These are phyloP conservation scores for Penicillium robsamsonii DNA, from an alignment of 495 filamentous ascomycete species.

Conservation along the genomic window DNA sequence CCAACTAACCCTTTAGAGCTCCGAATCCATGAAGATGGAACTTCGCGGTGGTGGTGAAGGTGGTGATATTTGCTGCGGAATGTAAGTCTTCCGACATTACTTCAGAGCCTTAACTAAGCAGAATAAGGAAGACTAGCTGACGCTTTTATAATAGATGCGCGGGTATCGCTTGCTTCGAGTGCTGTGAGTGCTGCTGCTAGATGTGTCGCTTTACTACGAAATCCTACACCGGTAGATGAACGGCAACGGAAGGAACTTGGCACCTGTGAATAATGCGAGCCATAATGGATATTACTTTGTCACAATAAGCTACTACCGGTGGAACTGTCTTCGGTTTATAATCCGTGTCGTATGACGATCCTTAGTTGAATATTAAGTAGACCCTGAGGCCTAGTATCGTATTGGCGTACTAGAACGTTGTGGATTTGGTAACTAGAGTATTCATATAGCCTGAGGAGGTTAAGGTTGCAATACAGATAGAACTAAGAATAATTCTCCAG, in stretches of 20 bases:
- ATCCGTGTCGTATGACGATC: neutral
- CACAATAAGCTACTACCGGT: neutral
- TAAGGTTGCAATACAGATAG: too few species aligned
- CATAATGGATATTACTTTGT: neutral
- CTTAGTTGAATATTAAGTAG: neutral
- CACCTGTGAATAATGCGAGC: neutral
- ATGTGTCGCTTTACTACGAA: neutral
- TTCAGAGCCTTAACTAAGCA: neutral
- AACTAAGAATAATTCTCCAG: too few species aligned
- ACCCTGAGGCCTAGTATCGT: neutral
- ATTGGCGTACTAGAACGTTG: neutral
- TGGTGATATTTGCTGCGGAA: slow-evolving; percentile 12
- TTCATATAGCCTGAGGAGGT: neutral
- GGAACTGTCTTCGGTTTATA: neutral
- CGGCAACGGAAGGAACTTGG: neutral
- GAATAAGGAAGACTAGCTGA: neutral
- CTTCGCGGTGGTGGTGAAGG: slow-evolving; percentile 10
- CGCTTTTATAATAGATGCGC: neutral
- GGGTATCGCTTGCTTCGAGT: slow-evolving; percentile 11
- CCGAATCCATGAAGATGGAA: slow-evolving; percentile 12
- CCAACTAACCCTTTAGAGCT: neutral
- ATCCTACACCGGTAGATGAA: neutral
- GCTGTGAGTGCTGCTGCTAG: slow-evolving; percentile 15
- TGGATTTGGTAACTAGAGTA: neutral
- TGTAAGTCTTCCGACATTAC: neutral